Evolutionary conservation across 2,329 filamentous ascomycete species (phyloP), one percentile per base, ranked within the genome.

Genomic region (Arthrobotrys entomopaga): DNA sequence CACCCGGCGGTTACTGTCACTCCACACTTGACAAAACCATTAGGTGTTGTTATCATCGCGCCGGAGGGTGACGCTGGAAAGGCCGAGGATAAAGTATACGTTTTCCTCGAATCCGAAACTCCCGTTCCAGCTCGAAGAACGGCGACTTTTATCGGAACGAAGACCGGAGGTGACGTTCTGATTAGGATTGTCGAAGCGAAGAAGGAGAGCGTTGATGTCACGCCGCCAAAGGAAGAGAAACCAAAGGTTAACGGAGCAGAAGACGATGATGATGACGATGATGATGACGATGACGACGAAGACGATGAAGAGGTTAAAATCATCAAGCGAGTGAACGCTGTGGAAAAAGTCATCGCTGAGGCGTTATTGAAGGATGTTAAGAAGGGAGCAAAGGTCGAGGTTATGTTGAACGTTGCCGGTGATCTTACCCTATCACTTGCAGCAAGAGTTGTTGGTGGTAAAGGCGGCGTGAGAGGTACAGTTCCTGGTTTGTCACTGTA

Each of bases 1-100:
- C 94, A 99, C 85, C 90, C 95, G 60, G 92, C 93, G 81, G 93
- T 99, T 77, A 97, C 94, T 38, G 94, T 93, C 15, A 93, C 96
- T 60, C 92, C 93, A 79, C 95, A 99, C 84, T 89, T 96, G 76
- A 86, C 88, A 79, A 91, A 93, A 81, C 91, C 94, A 76, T 91
- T 99, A 76, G 95, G 95, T 81, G 90, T 98, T 61, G 86, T 96
- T 76, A 87, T 89, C 78, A 83, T 87, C 69, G 84, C 84, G 13
- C 85, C 84, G 46, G 85, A 89, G 56, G 85, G 86, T 56, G 61
- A 65, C 26, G 61, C 50, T 20, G 69, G 61, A 40, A 69, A 64
- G 16, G 83, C 83, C 49, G 85, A 87, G 71, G 89, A 91, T 77
- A 84, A 88, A 73, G 97, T 98, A 84, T 88, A 88, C 54, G 89